Base-by-base conservation (phyloP, 257 asterid genomes). In the Knoxia roxburghii region DNA sequence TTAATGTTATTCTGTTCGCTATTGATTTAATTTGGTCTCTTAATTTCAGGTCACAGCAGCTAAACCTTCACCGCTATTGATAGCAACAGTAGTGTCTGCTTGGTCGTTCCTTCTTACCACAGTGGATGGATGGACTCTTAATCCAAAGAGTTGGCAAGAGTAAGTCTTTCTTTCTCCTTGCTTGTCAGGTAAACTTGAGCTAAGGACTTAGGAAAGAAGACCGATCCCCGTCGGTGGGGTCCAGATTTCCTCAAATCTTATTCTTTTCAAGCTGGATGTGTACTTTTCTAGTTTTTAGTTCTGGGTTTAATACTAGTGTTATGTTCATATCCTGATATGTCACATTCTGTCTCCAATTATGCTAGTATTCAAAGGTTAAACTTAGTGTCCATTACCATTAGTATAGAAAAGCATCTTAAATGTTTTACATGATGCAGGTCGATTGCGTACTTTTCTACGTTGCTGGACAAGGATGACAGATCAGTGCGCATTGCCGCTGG, bases 81-180 rank as follows among this genome's bases (percentile, higher is more conserved):
- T 87, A 76, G 73, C 91, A 60, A 75, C 82, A 76, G 91, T 79
- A 45, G 89, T 83, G 69, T 85, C 96, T 76, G 79, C 98, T 17
- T 90, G 96, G 98, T 79, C 99, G 23, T 85, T 94, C 80, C 96
- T 94, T 63, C 91, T 94, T 65, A 90, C 96, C 20, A 83, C 93
- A 18, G 57, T 90, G 85, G 81, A 82, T 48, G 82, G 79, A 41
- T 51, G 85, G 83, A 72, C 89, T n/a, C 82, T 87, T 55, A 76
- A 82, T 76, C 68, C 89, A 18, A 90, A 81, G 75, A 85, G 77
- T 74, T 94, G 98, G 98, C 91, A 83, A 82, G 96, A 86, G 99
- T 94, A 72, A 80, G 78, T 66, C 23, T 33, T n/a, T 9, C 41
- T 33, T 35, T 10, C 5, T 39, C 43, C 17, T 5, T 21, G 23